Evolutionary conservation across 768 basidiomycete genomes (phyloP).

Genomic region (Lentinula guzmanii): DNA sequence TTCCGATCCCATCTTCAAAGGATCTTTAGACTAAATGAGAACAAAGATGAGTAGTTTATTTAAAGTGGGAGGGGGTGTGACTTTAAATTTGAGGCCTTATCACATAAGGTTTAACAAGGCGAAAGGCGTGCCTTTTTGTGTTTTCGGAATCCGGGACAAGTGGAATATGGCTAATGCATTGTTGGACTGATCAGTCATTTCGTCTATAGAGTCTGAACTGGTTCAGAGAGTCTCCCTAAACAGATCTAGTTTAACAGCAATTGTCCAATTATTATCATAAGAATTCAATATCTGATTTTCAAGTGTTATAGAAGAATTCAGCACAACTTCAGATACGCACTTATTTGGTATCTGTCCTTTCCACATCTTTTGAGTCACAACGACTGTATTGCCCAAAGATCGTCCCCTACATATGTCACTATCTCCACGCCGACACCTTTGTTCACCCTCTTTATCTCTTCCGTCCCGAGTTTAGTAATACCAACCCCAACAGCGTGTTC

Average conservation of each 20-base stretch:
- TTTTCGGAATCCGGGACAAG: not conserved
- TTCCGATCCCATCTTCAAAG: not conserved
- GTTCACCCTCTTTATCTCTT: constrained; percentile 86
- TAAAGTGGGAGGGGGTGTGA: no score
- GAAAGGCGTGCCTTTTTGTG: not conserved
- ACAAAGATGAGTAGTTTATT: no score
- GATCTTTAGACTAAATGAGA: not conserved
- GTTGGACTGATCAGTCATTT: no score
- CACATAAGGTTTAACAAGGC: not conserved
- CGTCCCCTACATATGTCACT: constrained; percentile 81
- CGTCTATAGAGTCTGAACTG: not conserved
- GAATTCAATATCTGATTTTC: not conserved
- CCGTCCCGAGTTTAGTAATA: constrained; percentile 72
- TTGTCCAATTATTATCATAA: not conserved
- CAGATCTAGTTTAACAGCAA: no score
- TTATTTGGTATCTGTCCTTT: not conserved
- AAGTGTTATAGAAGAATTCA: not conserved
- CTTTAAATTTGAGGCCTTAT: not conserved
- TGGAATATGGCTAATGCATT: not conserved
- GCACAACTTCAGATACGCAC: not conserved
- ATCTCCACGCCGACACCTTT: constrained; percentile 90
- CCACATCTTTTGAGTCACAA: constrained; percentile 34
- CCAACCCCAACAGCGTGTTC: constrained; percentile 88
- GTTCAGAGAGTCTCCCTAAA: not conserved
- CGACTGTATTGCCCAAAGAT: constrained; percentile 69